Percentiles rank a stretch among this genome's conserved stretches.
These are phyloP conservation scores for Fraxinus floribunda DNA, from an alignment of 305 asterid genomes.

Conservation along the genomic window DNA sequence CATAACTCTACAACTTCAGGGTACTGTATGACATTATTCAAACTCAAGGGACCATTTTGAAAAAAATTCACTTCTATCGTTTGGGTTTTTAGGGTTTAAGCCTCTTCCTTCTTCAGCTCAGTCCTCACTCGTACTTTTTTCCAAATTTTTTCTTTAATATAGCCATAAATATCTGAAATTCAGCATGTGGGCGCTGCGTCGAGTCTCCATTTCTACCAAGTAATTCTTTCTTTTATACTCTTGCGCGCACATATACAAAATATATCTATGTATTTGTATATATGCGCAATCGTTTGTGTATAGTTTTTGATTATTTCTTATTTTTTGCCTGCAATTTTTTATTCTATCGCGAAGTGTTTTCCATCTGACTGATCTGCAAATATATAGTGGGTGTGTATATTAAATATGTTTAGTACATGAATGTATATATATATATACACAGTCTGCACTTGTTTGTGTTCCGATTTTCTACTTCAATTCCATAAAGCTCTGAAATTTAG, in stretches of 20 bases:
- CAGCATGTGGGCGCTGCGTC: conserved; percentile 63
- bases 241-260: neutral
- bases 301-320: neutral
- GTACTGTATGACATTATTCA: conserved; percentile 11
- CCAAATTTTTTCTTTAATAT: neutral
- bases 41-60: conserved; percentile 15
- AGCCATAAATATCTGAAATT: neutral
- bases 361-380: neutral
- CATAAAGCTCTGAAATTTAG: neutral
- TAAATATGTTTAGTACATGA: neutral
- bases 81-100: conserved; percentile 50
- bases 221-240: conserved; percentile 11
- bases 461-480: neutral
- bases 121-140: neutral
- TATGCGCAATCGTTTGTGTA: neutral
- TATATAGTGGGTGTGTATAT: neutral
- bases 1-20: conserved; percentile 5
- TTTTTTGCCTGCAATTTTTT: neutral
- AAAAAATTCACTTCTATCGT: neutral
- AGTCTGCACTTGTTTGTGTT: neutral
- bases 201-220: conserved; percentile 51
- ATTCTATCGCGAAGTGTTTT: neutral
- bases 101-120: conserved; percentile 3
- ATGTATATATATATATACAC: no score
- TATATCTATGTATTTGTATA: neutral